Conservation (phyloP, 352 stramenopile species). For the Phytophthora tentaculata region DNA sequence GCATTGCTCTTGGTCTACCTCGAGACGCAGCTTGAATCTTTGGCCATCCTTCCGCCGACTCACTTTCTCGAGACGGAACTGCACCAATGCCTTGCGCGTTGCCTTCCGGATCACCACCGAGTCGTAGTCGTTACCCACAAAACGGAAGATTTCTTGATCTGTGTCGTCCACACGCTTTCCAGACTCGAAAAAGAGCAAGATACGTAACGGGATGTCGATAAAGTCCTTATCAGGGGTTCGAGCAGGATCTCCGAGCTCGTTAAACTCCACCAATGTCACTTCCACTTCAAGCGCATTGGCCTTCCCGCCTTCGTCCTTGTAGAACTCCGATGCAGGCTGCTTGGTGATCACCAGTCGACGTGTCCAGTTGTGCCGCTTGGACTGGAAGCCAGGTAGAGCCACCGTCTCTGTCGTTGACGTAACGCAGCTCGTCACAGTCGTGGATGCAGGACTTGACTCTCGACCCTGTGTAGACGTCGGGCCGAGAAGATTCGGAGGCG, state of each 20-base stretch:
- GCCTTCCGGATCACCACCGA: conserved; percentile 74
- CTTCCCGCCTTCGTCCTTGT: conserved; percentile 90
- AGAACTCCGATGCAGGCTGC: conserved; percentile 86
- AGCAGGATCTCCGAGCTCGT: conserved; percentile 66
- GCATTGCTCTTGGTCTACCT: conserved; percentile 86
- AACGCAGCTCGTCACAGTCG: conserved; percentile 7
- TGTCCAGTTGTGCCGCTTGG: conserved; percentile 64
- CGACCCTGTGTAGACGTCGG: conserved; percentile 21
- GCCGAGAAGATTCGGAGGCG: conserved; percentile 31
- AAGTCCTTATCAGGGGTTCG: conserved; percentile 77
- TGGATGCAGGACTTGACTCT: conserved; percentile 14
- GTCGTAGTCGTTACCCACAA: conserved; percentile 88
- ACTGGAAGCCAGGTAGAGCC: conserved; percentile 6
- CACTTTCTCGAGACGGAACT: conserved; percentile 88
- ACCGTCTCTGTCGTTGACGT: conserved; percentile 14
- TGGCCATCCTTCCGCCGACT: conserved; percentile 86
- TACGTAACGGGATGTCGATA: conserved; percentile 80
- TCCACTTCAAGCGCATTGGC: conserved; percentile 82
- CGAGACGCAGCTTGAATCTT: conserved; percentile 85
- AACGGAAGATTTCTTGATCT: conserved; percentile 89
- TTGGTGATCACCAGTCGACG: conserved; percentile 85
- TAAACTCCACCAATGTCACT: conserved; percentile 84
- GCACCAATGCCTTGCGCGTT: conserved; percentile 69
- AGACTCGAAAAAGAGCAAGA: conserved; percentile 86
- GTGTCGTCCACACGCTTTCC: conserved; percentile 85